phyloP scores from a whole-genome alignment of 2,329 filamentous ascomycete genomes.

The Aspergillus luchuensis region DNA sequence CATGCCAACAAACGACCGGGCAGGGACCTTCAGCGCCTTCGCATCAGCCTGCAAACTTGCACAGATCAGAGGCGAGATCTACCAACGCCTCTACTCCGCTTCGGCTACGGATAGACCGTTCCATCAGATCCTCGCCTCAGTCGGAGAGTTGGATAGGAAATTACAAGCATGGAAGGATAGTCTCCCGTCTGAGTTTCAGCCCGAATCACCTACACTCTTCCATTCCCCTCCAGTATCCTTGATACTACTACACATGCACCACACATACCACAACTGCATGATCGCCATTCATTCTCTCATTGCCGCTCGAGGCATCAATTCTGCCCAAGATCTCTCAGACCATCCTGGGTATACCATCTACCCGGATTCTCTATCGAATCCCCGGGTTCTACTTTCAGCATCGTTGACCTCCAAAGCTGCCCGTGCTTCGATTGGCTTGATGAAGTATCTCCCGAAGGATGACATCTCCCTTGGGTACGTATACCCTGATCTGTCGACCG shows the following conservation, averaged over 20 bases:
- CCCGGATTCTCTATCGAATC: constrained; percentile 1
- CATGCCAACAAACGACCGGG: constrained; percentile 8
- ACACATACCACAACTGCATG: constrained; percentile 22
- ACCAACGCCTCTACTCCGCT: constrained; percentile 18
- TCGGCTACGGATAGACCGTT: constrained; percentile 15
- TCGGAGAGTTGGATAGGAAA: constrained; percentile 16
- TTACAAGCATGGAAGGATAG: constrained; percentile 17
- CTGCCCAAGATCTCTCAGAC: constrained; percentile 5
- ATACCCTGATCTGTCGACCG: too few relatives aligned
- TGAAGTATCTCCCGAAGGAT: constrained; percentile 19
- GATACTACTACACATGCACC: constrained; percentile 19
- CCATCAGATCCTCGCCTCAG: constrained; percentile 13
- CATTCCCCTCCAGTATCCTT: constrained; percentile 9
- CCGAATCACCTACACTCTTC: constrained; percentile 3
- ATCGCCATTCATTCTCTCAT: constrained; percentile 21
- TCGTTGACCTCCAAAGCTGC: constrained; percentile 20
- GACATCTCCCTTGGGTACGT: constrained; percentile 19
- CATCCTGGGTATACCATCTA: neutral
- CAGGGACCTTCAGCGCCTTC: constrained; percentile 15
- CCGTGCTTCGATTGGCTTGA: constrained; percentile 20
- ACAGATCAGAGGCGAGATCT: constrained; percentile 20
- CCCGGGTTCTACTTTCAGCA: constrained; percentile 16
- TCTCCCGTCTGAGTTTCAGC: constrained; percentile 17
- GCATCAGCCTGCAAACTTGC: constrained; percentile 18
- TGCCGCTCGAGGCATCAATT: constrained; percentile 8